Conservation (phyloP, 805 yeast genomes). For the Nakazawaea wickerhamii region DNA sequence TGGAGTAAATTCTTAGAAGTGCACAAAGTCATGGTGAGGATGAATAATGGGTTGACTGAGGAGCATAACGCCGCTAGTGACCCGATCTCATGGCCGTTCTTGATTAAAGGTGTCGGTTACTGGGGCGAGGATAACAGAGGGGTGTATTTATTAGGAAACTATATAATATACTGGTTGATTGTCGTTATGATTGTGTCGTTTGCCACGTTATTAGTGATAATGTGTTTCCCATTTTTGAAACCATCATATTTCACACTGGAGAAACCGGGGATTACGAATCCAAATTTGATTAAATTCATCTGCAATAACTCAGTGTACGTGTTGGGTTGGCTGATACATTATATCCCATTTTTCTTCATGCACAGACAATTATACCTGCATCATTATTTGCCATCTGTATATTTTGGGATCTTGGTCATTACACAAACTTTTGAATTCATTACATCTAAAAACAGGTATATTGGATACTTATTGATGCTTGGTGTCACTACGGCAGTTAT, state of each 20-base stretch:
- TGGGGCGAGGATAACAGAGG: constrained; percentile 39
- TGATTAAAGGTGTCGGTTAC: constrained; percentile 53
- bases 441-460: constrained; percentile 21
- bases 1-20: constrained; percentile 48
- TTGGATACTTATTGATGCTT: constrained; percentile 25
- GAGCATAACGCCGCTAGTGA: constrained; percentile 45
- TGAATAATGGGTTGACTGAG: constrained; percentile 41
- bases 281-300: not conserved
- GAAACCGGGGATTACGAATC: not conserved
- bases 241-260: constrained; percentile 1
- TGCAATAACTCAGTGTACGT: not conserved
- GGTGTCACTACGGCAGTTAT: constrained; percentile 18
- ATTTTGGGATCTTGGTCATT: constrained; percentile 51
- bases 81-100: constrained; percentile 62
- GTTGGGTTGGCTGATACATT: constrained; percentile 42
- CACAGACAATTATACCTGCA: constrained; percentile 90
- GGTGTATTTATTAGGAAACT: constrained; percentile 63
- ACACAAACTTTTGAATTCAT: constrained; percentile 42
- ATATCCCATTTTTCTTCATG: constrained; percentile 77
- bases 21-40: constrained; percentile 49
- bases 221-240: not conserved
- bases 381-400: constrained; percentile 89
- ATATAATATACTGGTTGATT: constrained; percentile 48
- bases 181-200: constrained; percentile 27
- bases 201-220: constrained; percentile 14